Evolutionary conservation across 2,329 filamentous ascomycete species (phyloP).

Genomic region (Pseudocercospora fuligena): DNA sequence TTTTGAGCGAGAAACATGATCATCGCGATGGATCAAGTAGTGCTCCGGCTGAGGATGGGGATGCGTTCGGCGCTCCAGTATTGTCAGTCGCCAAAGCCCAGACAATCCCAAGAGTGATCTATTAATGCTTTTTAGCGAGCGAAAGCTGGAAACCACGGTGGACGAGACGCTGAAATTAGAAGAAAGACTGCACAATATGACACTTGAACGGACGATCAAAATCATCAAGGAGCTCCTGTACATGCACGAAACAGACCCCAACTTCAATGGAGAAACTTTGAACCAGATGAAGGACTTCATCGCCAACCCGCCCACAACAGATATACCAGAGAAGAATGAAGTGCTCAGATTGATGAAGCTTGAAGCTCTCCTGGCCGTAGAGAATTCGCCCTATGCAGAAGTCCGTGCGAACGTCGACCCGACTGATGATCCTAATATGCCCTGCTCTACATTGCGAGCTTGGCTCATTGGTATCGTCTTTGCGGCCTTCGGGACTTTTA

Average conservation of each 20-base stretch:
- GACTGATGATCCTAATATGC: constrained; percentile 32
- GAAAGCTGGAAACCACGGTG: constrained; percentile 15
- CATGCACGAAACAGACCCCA: constrained; percentile 25
- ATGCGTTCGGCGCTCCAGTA: not conserved
- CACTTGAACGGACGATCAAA: constrained; percentile 14
- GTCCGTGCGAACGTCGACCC: constrained; percentile 32
- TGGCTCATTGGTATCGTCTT: constrained; percentile 41
- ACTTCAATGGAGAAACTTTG: constrained; percentile 21
- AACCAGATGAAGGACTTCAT: constrained; percentile 24
- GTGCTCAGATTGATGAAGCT: constrained; percentile 16
- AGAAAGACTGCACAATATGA: constrained; percentile 13
- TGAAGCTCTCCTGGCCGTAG: constrained; percentile 17
- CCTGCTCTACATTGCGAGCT: constrained; percentile 40
- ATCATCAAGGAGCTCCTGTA: constrained; percentile 21
- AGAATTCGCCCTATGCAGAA: constrained; percentile 34
- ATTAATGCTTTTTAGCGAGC: not conserved
- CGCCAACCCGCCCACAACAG: constrained; percentile 14
- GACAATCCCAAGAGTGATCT: not conserved
- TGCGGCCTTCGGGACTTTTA: constrained; percentile 33
- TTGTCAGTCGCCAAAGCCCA: not conserved
- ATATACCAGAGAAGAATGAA: constrained; percentile 22
- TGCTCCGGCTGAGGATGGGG: not conserved
- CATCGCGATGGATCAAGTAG: not conserved
- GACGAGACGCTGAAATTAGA: constrained; percentile 14
- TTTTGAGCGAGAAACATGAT: not conserved